phyloP scores from a whole-genome alignment of 2,329 filamentous ascomycete genomes.

The Aspergillus uvarum region DNA sequence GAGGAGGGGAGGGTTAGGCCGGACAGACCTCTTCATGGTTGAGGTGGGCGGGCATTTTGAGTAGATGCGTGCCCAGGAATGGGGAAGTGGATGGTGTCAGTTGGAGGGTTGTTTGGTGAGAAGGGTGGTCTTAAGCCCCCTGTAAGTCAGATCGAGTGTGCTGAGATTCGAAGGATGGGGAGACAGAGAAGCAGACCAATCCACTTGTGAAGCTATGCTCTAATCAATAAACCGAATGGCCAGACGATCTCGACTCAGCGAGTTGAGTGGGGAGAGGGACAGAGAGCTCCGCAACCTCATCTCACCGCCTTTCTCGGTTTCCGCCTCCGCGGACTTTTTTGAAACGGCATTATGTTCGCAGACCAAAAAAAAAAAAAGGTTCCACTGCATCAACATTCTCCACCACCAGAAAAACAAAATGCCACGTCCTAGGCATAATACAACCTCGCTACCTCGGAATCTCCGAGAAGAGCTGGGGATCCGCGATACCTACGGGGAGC shows the following conservation, averaged over 20 bases:
- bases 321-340: constrained; percentile 26
- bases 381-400: background rate
- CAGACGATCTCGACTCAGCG: constrained; percentile 4
- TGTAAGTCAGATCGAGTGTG: background rate
- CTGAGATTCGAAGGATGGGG: no score
- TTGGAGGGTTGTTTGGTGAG: background rate
- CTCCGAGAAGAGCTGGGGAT: constrained; percentile 43
- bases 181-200: no score
- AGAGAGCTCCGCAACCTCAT: constrained; percentile 12
- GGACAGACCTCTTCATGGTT: constrained; percentile 43
- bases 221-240: background rate
- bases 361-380: background rate
- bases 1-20: background rate
- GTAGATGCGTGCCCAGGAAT: background rate
- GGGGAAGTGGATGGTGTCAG: background rate
- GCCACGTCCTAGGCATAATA: constrained; percentile 41
- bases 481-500: constrained; percentile 36
- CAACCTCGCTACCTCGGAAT: constrained; percentile 42
- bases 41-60: constrained; percentile 37
- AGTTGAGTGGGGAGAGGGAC: constrained; percentile 8
- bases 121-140: background rate
- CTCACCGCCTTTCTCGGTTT: constrained; percentile 17
- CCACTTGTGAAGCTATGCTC: background rate
- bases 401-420: constrained; percentile 21
- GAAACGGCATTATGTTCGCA: constrained; percentile 14